Evolutionary conservation across 306 rosid genomes (phyloP), one percentile per base, ranked within the genome.

Genomic region (Ammopiptanthus mongolicus): DNA sequence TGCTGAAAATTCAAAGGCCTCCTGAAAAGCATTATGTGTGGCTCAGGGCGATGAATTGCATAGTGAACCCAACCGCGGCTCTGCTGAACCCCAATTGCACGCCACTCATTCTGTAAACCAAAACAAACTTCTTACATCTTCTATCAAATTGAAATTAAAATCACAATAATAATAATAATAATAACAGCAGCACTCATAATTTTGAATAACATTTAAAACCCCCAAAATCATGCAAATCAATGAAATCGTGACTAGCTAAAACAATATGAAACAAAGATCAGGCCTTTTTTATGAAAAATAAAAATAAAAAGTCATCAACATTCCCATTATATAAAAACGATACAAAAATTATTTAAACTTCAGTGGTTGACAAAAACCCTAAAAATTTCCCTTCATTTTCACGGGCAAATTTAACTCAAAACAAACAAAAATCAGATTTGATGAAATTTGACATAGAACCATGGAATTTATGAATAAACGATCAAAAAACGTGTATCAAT

Each of bases 21-120:
- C 90, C 96, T 90, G 87, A 94, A 94, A 19, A 94, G 97, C 98
- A 94, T 91, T 59, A 94, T 91, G 85, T 91, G 97, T 59, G 96
- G 98, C 88, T 94, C 97, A 0, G 97, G 97, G 41, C 95, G 97
- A 53, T 94, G 98, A 75, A 94, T 88, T 3, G 97, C 97, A 51
- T 90, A 91, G 44, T 94, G 98, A 67, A 94, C 96, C 98, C 98
- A 94, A 3, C 98, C 97, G 19, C 97, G 97, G 74, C 97, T 94
- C 88, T 94, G 98, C 92, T 94, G 97, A 50, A 94, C 97, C 46
- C 97, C 97, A 48, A 94, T 87, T 8, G 96, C 97, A 4, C 98
- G 91, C 95, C 98, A 94, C 65, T 91, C 97, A 29, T 84, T 94
- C 98, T 94, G 64, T 4, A 41, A 9, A 10, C 47, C 47, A 11